Conservation (phyloP, 768 basidiomycete genomes). For the Amanita jacksonii region DNA sequence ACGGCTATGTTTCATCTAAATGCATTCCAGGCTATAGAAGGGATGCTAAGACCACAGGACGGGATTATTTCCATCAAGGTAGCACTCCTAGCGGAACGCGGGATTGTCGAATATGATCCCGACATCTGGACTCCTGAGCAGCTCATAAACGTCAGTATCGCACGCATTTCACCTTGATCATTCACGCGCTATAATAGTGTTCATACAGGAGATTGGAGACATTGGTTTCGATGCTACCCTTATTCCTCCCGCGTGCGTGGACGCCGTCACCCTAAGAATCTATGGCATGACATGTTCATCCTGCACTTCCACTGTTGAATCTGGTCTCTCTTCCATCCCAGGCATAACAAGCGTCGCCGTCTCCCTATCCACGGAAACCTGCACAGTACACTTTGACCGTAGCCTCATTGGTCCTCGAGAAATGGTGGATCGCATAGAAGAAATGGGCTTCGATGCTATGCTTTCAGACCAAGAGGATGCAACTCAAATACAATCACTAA, state of each 20-base stretch:
- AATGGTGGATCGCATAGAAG: constrained; percentile 79
- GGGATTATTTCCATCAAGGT: constrained; percentile 91
- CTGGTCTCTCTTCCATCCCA: constrained; percentile 54
- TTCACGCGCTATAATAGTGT: constrained; percentile 9
- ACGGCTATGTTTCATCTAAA: background rate
- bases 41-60: constrained; percentile 68
- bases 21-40: constrained; percentile 68
- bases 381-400: constrained; percentile 69
- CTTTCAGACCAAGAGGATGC: constrained; percentile 71
- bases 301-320: constrained; percentile 71
- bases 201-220: constrained; percentile 78
- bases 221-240: constrained; percentile 85
- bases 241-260: constrained; percentile 55
- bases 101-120: constrained; percentile 84
- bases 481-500: constrained; percentile 79
- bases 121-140: constrained; percentile 71
- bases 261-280: constrained; percentile 65
- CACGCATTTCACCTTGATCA: background rate
- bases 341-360: constrained; percentile 68
- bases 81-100: constrained; percentile 95
- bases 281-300: constrained; percentile 90
- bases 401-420: constrained; percentile 69
- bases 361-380: constrained; percentile 67
- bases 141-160: constrained; percentile 54
- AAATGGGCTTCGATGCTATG: constrained; percentile 87